Base-by-base conservation (phyloP, 2,329 filamentous ascomycete species). In the Aspergillus sclerotialis region DNA sequence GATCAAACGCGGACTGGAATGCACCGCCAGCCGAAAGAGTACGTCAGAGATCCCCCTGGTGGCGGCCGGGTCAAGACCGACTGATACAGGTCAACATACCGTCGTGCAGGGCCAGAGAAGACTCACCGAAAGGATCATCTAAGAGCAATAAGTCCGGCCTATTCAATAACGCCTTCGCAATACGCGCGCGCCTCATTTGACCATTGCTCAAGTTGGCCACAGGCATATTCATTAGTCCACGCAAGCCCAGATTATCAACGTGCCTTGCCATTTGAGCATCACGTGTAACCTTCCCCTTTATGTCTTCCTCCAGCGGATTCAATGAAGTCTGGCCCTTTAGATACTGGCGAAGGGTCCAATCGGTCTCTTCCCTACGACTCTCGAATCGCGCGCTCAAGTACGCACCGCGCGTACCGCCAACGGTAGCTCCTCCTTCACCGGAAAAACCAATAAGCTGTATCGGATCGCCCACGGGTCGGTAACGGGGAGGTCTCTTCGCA, bases 401-500 rank as follows among this genome's bases (percentile, higher is more conserved):
- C 4, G 87, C 81, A 13, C 84, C 83, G n/a, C 77, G 58, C 4
- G 61, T 57, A 10, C 63, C 64, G 9, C 60, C 62, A 42, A 55
- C 57, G 64, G 31, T 70, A 64, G 51, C 53, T 5, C 72, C 72
- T 16, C 78, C 73, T 47, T 89, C 84, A 2, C 78, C 79, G 52
- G 87, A 84, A 53, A 96, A 96, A 0, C 92, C 90, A 7, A 96
- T 88, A 67, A 94, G 90, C 48, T 82, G 80, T 38, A 98, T 82
- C 0, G 87, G 87, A 44, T 72, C 71, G 9, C 69, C 69, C 0
- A 83, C 77, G 33, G 68, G 73, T 28, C 75, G 72, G 30, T 84
- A 59, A 14, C 60, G 52, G 35, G 56, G 61, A 42, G 69, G 69
- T 48, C 64, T 71, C 5, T 52, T 40, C 2, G 74, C 65, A 5